These are phyloP conservation scores for Monosporozyma servazzii DNA, from an alignment of 805 yeast species.

Conservation along the genomic window DNA sequence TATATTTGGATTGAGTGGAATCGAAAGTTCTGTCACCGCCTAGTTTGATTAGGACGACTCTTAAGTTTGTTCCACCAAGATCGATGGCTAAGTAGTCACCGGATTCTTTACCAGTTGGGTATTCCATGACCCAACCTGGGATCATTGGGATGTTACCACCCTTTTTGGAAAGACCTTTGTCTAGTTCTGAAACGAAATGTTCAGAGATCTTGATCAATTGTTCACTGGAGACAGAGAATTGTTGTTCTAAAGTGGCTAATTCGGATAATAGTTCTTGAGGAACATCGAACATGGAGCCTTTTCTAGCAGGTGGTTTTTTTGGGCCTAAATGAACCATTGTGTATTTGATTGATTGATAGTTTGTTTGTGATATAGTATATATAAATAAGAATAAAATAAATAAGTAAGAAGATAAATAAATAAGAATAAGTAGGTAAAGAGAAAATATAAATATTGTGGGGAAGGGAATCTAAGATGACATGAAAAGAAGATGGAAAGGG, in stretches of 20 bases:
- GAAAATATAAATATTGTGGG: neutral
- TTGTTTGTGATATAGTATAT: neutral
- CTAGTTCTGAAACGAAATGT: constrained; percentile 71
- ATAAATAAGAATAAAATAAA: neutral
- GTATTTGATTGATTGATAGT: neutral
- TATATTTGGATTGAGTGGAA: constrained; percentile 76
- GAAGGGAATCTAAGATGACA: neutral
- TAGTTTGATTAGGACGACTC: constrained; percentile 81
- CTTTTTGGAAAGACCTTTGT: constrained; percentile 63
- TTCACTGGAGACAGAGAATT: constrained; percentile 53
- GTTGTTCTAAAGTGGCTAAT: constrained; percentile 46
- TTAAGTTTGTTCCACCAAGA: constrained; percentile 93
- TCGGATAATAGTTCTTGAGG: constrained; percentile 54
- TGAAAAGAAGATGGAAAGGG: neutral
- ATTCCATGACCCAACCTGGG: constrained; percentile 92
- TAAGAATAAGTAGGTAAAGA: no score
- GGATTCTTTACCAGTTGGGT: constrained; percentile 83
- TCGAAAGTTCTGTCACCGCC: constrained; percentile 80
- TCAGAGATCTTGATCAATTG: constrained; percentile 57
- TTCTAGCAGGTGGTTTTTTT: constrained; percentile 71
- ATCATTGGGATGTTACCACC: constrained; percentile 95
- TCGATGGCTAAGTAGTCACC: constrained; percentile 92
- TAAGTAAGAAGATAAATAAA: no score
- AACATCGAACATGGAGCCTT: constrained; percentile 57
- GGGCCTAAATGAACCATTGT: constrained; percentile 80